Conservation (phyloP, 306 rosid genomes). For the Cercis canadensis region DNA sequence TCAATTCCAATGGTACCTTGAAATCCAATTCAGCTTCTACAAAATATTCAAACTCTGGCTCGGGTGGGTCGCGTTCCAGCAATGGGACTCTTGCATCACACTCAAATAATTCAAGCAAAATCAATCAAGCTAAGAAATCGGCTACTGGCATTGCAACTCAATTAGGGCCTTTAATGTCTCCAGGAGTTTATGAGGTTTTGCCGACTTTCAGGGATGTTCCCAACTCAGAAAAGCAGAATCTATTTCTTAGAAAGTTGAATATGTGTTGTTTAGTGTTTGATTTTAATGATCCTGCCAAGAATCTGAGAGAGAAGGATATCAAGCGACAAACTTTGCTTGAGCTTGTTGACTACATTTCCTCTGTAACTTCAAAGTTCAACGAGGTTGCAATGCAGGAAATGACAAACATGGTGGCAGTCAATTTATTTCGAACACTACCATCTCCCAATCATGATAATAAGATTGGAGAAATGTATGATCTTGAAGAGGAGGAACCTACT, state of each 20-base stretch:
- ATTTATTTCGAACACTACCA: conserved; percentile 61
- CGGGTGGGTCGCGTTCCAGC: conserved; percentile 38
- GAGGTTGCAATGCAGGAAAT: conserved; percentile 63
- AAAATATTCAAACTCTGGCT: conserved; percentile 43
- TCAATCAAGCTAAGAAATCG: conserved; percentile 48
- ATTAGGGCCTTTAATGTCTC: conserved; percentile 36
- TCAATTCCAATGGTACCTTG: conserved; percentile 49
- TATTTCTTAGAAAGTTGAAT: conserved; percentile 55
- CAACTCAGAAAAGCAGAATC: conserved; percentile 52
- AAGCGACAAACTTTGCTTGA: conserved; percentile 64
- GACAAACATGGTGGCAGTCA: conserved; percentile 57
- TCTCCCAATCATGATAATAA: conserved; percentile 50
- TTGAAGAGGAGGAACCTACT: conserved; percentile 63
- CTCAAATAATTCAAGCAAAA: conserved; percentile 21
- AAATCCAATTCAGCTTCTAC: conserved; percentile 48
- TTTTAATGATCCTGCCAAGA: conserved; percentile 54
- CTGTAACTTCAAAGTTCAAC: conserved; percentile 54
- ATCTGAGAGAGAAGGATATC: conserved; percentile 59
- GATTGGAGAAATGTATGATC: conserved; percentile 50
- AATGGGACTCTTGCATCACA: conserved; percentile 47
- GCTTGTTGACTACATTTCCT: conserved; percentile 61
- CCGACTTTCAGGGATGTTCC: conserved; percentile 65
- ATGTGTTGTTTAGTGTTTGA: conserved; percentile 65
- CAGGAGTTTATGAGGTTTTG: conserved; percentile 57
- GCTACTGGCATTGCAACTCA: conserved; percentile 29